These are phyloP conservation scores for Actinomortierella wolfii DNA, from an alignment of 371 early-diverging fungal species.

Conservation along the genomic window DNA sequence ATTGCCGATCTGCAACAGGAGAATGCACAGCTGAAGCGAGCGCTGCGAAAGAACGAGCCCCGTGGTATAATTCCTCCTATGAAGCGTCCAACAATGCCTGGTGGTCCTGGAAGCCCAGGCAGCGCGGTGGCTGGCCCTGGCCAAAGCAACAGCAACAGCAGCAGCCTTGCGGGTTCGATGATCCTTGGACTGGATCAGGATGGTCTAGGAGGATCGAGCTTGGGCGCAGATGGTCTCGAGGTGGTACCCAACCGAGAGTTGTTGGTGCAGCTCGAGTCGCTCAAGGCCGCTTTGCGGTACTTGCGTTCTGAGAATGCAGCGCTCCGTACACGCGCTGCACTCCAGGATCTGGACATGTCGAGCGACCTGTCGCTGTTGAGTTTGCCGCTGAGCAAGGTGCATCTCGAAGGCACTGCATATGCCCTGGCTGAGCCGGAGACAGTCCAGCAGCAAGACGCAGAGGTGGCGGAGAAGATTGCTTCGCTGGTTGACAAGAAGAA, in stretches of 20 bases:
- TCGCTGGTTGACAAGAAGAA: not conserved
- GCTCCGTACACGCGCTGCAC: constrained; percentile 64
- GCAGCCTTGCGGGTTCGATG: constrained; percentile 4
- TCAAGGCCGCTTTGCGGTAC: constrained; percentile 76
- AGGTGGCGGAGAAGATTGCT: constrained; percentile 1
- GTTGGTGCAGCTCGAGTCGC: constrained; percentile 62
- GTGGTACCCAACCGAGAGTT: constrained; percentile 14
- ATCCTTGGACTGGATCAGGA: too few species aligned
- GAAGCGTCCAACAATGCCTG: constrained; percentile 4
- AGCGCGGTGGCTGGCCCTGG: constrained; percentile 1
- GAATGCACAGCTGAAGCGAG: constrained; percentile 58
- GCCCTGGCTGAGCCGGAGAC: constrained; percentile 12
- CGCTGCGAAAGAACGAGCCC: constrained; percentile 20
- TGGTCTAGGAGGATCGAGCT: too few species aligned
- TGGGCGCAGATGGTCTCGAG: constrained; percentile 12
- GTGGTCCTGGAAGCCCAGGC: constrained; percentile 1
- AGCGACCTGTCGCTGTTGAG: constrained; percentile 18
- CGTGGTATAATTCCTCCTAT: constrained; percentile 21
- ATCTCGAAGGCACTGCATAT: constrained; percentile 1
- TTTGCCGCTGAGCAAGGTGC: not conserved
- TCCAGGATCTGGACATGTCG: constrained; percentile 49
- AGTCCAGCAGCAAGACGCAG: not conserved
- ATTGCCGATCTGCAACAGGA: constrained; percentile 69
- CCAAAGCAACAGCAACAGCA: constrained; percentile 22
- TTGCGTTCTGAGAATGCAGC: constrained; percentile 82